Percentiles rank a stretch among this genome's conserved stretches.
Evolutionary conservation across 352 stramenopile genomes (phyloP).

Genomic region (Phytophthora sp.): DNA sequence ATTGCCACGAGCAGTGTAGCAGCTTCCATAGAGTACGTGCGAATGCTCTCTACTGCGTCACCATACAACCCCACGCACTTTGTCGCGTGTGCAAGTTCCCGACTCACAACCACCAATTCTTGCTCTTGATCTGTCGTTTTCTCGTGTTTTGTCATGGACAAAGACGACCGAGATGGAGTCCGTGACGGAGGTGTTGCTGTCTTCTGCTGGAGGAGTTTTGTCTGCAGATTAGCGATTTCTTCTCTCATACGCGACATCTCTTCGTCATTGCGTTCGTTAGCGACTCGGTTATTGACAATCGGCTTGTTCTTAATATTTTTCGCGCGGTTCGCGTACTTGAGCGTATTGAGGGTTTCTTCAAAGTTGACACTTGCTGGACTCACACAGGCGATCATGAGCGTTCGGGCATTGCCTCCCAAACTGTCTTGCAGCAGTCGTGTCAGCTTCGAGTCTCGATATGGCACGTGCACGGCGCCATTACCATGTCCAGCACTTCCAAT

Average conservation of each 20-base stretch:
- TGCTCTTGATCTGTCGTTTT: conserved; percentile 8
- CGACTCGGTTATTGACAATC: conserved; percentile 93
- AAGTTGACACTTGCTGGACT: conserved; percentile 84
- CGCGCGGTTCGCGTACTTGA: conserved; percentile 98
- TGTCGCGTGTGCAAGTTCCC: conserved; percentile 44
- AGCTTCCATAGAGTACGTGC: conserved; percentile 64
- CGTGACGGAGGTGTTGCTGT: conserved; percentile 28
- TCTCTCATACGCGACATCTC: conserved; percentile 78
- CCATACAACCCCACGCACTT: conserved; percentile 47
- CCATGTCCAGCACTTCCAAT: conserved; percentile 31
- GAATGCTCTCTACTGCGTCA: conserved; percentile 66
- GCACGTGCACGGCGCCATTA: conserved; percentile 65
- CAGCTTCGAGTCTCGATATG: conserved; percentile 93
- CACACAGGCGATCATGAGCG: conserved; percentile 91
- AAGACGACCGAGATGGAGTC: conserved; percentile 14
- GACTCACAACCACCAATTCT: conserved; percentile 21
- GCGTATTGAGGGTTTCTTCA: conserved; percentile 97
- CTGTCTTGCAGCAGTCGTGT: conserved; percentile 89
- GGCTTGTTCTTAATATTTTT: conserved; percentile 99
- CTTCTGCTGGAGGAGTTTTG: conserved; percentile 62
- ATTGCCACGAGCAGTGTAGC: conserved; percentile 76
- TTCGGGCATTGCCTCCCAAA: conserved; percentile 90
- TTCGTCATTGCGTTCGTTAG: conserved; percentile 50
- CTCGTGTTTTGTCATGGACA: conserved; percentile 15
- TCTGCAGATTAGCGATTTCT: conserved; percentile 79